phyloP scores from a whole-genome alignment of 2,329 filamentous ascomycete species.

The Fusarium tjaetaba region DNA sequence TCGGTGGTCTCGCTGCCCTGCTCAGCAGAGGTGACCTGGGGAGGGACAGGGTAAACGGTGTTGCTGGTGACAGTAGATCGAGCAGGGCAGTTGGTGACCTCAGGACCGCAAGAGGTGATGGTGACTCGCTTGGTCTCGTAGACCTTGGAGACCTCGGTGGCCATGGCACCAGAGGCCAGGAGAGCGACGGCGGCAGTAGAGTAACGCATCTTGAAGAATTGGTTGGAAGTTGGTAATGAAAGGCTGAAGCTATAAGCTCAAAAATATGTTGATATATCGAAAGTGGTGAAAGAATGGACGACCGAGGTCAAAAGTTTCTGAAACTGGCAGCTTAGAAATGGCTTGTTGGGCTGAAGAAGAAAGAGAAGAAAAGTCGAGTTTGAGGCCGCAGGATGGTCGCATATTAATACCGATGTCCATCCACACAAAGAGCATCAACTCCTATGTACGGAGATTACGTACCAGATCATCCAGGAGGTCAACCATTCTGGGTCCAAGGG shows the following conservation, averaged over 20 bases:
- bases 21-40: slow-evolving; percentile 25
- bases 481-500: slow-evolving; percentile 34
- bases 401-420: slow-evolving; percentile 58
- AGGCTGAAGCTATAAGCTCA: slow-evolving; percentile 41
- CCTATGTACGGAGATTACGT: slow-evolving; percentile 42
- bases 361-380: slow-evolving; percentile 40
- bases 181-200: slow-evolving; percentile 57
- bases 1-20: slow-evolving; percentile 50
- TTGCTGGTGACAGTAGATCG: slow-evolving; percentile 36
- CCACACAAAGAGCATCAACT: slow-evolving; percentile 25
- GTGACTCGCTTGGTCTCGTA: slow-evolving; percentile 68
- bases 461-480: slow-evolving; percentile 27
- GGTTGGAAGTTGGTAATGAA: slow-evolving; percentile 36
- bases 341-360: slow-evolving; percentile 57
- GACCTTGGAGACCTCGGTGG: slow-evolving; percentile 57
- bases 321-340: slow-evolving; percentile 51
- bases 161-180: slow-evolving; percentile 53
- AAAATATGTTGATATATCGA: slow-evolving; percentile 42
- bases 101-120: slow-evolving; percentile 66
- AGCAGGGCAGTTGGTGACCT: slow-evolving; percentile 45
- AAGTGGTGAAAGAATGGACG: slow-evolving; percentile 62
- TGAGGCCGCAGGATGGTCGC: slow-evolving; percentile 49
- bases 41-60: slow-evolving; percentile 30
- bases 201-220: slow-evolving; percentile 71
- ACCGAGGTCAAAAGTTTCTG: slow-evolving; percentile 64